Evolutionary conservation across 345 rosid genomes (phyloP), one percentile per base, ranked within the genome.

Genomic region (Hypericum androsaemum): DNA sequence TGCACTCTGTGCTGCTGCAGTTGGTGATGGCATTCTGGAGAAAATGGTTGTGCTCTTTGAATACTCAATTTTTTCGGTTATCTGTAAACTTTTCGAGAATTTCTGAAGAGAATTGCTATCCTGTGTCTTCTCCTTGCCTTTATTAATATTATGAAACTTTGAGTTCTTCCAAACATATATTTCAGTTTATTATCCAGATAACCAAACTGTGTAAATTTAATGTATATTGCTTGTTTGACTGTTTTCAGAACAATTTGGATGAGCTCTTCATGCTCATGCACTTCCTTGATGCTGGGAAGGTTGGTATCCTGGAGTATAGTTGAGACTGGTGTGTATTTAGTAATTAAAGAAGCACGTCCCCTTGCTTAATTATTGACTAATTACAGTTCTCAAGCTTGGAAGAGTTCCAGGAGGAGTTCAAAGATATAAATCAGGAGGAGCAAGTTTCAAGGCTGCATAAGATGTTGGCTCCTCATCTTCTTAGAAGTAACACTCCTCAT

Each of bases 211-310:
- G 32, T 4, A 22, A 22, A 22, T 22, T 22, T 22, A 22, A 22
- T 22, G 4, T 22, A 40, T 1, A 22, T 22, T 22, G 37, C 46
- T 69, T 50, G 15, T 58, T 45, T 71, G 74, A 53, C 63, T 10
- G 45, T 16, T 69, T 70, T 4, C 94, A 94, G 99, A 94, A 94
- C 82, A 94, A 94, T 75, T 76, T 94, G 76, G 97, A 88, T 71
- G 99, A 94, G 65, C 97, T 94, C 66, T 88, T 94, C 85, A 94
- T 94, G 97, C 97, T 94, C 54, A 94, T 94, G 99, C 99, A 94
- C 73, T 94, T 94, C 75, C 99, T 94, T 67, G 99, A 94, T 74
- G 96, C 89, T 50, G 99, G 97, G 66, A 94, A 94, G 94, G 97
- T 86, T 63, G 61, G 74, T 68, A 44, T 53, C 43, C 43, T 43